Base-by-base conservation (phyloP, 2,329 filamentous ascomycete genomes). In the Pseudogymnoascus sp. region DNA sequence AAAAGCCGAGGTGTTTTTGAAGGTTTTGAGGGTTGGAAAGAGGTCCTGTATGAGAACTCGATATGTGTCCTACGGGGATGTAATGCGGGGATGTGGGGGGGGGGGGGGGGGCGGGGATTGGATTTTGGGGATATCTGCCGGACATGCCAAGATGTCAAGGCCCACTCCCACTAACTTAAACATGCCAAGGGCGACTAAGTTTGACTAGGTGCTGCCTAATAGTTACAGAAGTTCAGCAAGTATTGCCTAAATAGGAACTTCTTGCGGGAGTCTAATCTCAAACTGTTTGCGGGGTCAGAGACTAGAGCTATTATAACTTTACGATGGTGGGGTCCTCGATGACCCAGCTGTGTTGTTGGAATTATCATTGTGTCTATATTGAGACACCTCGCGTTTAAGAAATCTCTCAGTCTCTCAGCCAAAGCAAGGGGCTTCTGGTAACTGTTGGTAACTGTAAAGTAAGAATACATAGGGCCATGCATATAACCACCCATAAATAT, bases 241-340 rank as follows among this genome's bases (percentile, higher is more conserved):
- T 13, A 34, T 57, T 57, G n/a, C 51, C 51, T 57, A 57, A 57
- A 34, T 57, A 57, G 51, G 51, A 57, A 13, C n/a, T 57, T n/a
- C 51, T 57, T 57, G 51, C 51, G 51, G 51, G 5, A 19, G 25
- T n/a, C 51, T 57, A 34, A 19, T 13, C 6, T 19, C n/a, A 2
- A 57, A 34, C n/a, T 2, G 3, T 57, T 34, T 57, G 51, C 51
- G 51, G 51, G 13, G 25, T 28, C 2, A 21, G 3, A 1, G 8
- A 28, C 13, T 51, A 4, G 43, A 11, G 19, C 21, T 51, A 51
- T 8, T 51, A 7, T 28, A 28, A 16, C 45, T 13, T 28, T 19
- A 34, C n/a, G 6, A 8, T 19, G 6, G 51, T 57, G 51, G 25
- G 25, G n/a, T 57, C 10, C 6, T 34, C 25, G n/a, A 57, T 14